Evolutionary conservation across 2,329 filamentous ascomycete species (phyloP).

Genomic region (Blastomyces parvus): DNA sequence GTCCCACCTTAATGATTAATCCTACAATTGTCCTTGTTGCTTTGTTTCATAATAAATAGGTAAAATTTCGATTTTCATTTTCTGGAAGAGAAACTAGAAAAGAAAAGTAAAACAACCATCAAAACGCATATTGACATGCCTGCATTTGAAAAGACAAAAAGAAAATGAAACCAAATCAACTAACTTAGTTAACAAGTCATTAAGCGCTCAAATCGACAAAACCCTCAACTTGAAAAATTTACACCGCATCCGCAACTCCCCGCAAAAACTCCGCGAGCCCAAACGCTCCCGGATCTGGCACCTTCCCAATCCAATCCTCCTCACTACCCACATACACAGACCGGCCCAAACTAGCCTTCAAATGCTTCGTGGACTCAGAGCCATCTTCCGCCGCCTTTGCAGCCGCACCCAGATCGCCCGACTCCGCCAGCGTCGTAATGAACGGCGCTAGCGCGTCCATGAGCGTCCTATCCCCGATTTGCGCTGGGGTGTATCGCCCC

Average conservation of each 20-base stretch:
- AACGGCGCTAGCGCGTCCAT: slow-evolving; percentile 88
- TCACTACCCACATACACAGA: slow-evolving; percentile 71
- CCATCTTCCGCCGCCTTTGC: slow-evolving; percentile 65
- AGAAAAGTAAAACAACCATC: neutral
- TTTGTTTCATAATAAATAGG: no score
- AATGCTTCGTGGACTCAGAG: slow-evolving; percentile 76
- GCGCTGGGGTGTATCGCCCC: slow-evolving; percentile 76
- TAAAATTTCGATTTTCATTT: no score
- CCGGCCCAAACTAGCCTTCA: slow-evolving; percentile 79
- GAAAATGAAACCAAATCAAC: neutral
- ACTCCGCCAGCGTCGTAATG: slow-evolving; percentile 58
- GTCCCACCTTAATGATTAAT: no score
- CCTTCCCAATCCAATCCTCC: slow-evolving; percentile 55
- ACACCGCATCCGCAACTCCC: slow-evolving; percentile 55
- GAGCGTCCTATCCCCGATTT: slow-evolving; percentile 78
- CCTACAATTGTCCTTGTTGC: no score
- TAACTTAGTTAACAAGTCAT: neutral
- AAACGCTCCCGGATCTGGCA: slow-evolving; percentile 63
- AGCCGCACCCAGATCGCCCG: slow-evolving; percentile 59
- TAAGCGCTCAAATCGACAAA: neutral
- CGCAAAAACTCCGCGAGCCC: slow-evolving; percentile 80
- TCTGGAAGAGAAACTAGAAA: neutral
- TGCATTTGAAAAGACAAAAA: neutral
- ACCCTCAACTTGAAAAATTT: neutral
- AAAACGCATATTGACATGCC: neutral